phyloP scores from a whole-genome alignment of 2,329 filamentous ascomycete species.

The Verticillium nubilum region DNA sequence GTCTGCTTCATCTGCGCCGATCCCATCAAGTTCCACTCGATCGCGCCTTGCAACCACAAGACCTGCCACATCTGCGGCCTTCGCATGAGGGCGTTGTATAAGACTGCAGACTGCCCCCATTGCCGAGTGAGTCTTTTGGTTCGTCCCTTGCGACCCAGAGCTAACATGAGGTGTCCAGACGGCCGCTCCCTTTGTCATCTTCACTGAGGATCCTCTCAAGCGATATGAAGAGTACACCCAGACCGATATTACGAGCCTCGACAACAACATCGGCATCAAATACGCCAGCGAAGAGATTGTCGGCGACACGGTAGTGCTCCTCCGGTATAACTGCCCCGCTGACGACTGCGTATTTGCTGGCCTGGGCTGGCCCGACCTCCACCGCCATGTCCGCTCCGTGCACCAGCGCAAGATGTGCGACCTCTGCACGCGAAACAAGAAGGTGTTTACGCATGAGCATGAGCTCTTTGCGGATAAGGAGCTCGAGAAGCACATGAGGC shows the following conservation, averaged over 20 bases:
- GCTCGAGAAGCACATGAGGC: constrained; percentile 80
- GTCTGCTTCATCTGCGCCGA: constrained; percentile 98
- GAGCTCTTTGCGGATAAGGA: constrained; percentile 80
- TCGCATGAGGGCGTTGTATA: constrained; percentile 87
- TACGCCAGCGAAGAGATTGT: constrained; percentile 87
- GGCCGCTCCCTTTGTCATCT: constrained; percentile 76
- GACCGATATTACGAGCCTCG: constrained; percentile 68
- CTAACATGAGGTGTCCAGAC: constrained; percentile 38
- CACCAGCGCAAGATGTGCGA: constrained; percentile 91
- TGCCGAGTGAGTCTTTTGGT: constrained; percentile 61
- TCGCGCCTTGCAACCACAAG: constrained; percentile 91
- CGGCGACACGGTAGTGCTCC: constrained; percentile 79
- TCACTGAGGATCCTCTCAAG: constrained; percentile 80
- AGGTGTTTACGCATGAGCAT: constrained; percentile 97
- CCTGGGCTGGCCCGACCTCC: constrained; percentile 52
- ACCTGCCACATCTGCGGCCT: constrained; percentile 96
- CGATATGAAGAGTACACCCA: constrained; percentile 77
- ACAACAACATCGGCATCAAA: constrained; percentile 84
- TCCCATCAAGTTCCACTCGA: constrained; percentile 76
- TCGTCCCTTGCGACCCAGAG: background rate
- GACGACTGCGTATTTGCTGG: constrained; percentile 74
- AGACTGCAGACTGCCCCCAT: constrained; percentile 94
- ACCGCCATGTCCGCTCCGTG: constrained; percentile 71
- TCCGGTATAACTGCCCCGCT: constrained; percentile 95
- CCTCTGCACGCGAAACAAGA: constrained; percentile 87